Base-by-base conservation (phyloP, 139 green algal genomes). In the Astrephomene gubernaculifera region DNA sequence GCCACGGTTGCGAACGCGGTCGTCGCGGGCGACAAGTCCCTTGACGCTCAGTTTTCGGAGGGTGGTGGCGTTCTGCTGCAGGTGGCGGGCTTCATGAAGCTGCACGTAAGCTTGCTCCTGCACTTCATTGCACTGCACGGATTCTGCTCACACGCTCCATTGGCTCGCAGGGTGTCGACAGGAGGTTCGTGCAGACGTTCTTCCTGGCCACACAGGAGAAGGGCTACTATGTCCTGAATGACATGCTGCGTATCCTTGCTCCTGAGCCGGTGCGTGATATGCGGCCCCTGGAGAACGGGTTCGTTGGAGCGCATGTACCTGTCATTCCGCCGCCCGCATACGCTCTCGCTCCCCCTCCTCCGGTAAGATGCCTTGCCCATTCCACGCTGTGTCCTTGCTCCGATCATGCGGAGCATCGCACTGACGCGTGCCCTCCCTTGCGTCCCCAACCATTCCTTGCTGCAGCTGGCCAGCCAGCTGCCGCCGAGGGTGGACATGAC, bases 221-320 rank as follows among this genome's bases (percentile, higher is more conserved):
- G 65, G 96, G 96, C 17, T 98, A 94, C 88, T 98, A 91, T 81
- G 96, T 98, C 7, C 92, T 98, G 17, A 98, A 98, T 78, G 96
- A 98, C 87, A 92, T 98, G 7, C 93, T 98, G 52, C 92, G 94
- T 61, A 68, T 91, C 49, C 96, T 92, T 79, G 78, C 95, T 8
- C 44, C 81, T 22, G 71, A 82, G 69, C 57, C 54, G 12, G 44
- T n/a, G 8, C 68, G 68, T 31, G 68, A 75, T 33, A 36, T 43
- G 8, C 38, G 29, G 21, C 33, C 74, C 38, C 44, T 72, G 36
- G 82, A 81, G 53, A 81, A 71, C 65, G 71, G 88, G 9, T 81
- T 81, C 41, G 73, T 81, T 52, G 68, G 38, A 22, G 53, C 67
- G 31, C 87, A 80, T 25, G 65, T 54, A 22, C 52, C 54, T 71